Conservation (phyloP, 441 rosid species). For the Syzygium malaccense region DNA sequence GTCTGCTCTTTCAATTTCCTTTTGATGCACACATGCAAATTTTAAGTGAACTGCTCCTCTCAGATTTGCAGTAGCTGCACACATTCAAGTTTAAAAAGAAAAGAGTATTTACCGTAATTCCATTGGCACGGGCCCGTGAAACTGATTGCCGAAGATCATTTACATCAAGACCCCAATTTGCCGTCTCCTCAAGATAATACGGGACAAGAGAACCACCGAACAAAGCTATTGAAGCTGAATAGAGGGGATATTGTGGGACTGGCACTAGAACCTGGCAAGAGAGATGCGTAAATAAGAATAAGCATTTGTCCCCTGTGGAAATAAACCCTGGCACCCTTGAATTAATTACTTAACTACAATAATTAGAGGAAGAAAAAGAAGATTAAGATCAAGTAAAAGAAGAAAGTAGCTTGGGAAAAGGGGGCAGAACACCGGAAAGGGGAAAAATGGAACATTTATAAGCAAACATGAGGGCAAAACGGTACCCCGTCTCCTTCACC, state of each 20-base stretch:
- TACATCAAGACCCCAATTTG: conserved; percentile 94
- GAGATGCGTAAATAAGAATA: not conserved
- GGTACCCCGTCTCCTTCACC: conserved; percentile 85
- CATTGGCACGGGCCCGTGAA: conserved; percentile 68
- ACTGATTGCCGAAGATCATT: conserved; percentile 72
- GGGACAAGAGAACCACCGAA: conserved; percentile 94
- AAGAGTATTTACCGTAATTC: conserved; percentile 65
- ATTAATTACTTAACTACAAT: not conserved
- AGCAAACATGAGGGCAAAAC: not conserved
- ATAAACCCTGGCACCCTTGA: not conserved
- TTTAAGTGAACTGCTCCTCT: not conserved
- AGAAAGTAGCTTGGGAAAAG: not conserved
- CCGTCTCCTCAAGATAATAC: conserved; percentile 86
- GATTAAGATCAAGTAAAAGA: not conserved
- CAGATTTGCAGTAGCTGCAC: not conserved
- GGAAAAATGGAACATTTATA: not conserved
- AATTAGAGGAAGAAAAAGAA: not conserved
- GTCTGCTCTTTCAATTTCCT: not conserved
- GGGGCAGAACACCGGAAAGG: not conserved
- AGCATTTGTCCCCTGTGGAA: not conserved
- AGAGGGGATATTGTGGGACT: conserved; percentile 97
- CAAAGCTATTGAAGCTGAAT: conserved; percentile 88
- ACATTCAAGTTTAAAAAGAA: conserved; percentile 6
- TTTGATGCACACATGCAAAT: not conserved
- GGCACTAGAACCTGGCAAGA: conserved; percentile 81